A percentile compares a stretch with the other conserved stretches of the same genome.
These are phyloP conservation scores for Ehretia macrophylla DNA, from an alignment of 257 asterid genomes.

Conservation along the genomic window DNA sequence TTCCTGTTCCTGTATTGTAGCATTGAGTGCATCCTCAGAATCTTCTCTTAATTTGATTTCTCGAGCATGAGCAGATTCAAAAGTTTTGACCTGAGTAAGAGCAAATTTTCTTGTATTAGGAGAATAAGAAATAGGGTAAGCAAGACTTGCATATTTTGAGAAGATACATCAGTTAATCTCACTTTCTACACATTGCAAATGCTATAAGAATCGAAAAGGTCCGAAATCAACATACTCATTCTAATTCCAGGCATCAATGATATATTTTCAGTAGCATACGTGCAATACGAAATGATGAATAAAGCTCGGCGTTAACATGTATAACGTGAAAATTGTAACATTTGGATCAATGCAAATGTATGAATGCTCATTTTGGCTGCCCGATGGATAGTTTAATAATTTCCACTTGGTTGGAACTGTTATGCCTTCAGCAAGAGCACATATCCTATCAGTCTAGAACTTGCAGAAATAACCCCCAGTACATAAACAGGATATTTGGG, in stretches of 20 bases:
- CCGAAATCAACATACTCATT: not conserved
- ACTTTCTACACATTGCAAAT: not conserved
- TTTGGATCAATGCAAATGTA: too few species aligned
- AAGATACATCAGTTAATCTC: not conserved
- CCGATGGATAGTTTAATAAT: too few species aligned
- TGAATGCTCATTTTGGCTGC: too few species aligned
- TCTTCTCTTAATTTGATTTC: conserved; percentile 50
- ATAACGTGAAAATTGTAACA: too few species aligned
- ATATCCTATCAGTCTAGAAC: too few species aligned
- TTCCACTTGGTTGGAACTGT: too few species aligned
- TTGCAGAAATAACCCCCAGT: too few species aligned
- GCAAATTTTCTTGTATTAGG: conserved; percentile 9
- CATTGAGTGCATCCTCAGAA: conserved; percentile 47
- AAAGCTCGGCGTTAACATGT: too few species aligned
- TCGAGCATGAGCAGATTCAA: conserved; percentile 49
- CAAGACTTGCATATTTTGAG: not conserved
- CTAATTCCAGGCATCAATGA: not conserved
- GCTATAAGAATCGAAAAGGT: not conserved
- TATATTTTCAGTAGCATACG: too few species aligned
- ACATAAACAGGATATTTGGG: too few species aligned
- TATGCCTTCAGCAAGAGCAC: too few species aligned
- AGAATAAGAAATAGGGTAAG: conserved; percentile 3
- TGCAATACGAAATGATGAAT: too few species aligned
- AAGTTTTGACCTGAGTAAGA: conserved; percentile 43
- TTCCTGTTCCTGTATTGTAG: conserved; percentile 43